Evolutionary conservation across 1,284 basidiomycete genomes (phyloP).

Genomic region (Heterobasidion occidentale): DNA sequence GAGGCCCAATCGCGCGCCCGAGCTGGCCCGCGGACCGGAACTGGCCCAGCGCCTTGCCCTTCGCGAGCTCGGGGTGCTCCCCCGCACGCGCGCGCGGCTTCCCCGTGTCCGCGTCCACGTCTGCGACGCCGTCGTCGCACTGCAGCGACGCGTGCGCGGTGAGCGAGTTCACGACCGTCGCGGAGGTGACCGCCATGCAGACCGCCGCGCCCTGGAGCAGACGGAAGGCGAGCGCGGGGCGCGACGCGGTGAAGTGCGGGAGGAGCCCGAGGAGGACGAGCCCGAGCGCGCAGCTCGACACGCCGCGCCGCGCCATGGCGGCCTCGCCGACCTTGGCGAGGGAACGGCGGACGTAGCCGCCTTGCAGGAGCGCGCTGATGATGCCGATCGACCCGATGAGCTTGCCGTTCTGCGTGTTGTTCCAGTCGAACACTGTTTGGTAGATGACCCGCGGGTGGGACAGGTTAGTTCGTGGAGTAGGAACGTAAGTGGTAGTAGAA

Average conservation of each 20-base stretch:
- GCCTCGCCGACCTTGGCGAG: slow-evolving; percentile 68
- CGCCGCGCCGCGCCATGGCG: slow-evolving; percentile 71
- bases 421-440: slow-evolving; percentile 74
- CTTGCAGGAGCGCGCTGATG: slow-evolving; percentile 81
- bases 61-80: slow-evolving; percentile 60
- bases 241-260: slow-evolving; percentile 43
- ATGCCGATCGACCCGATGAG: slow-evolving; percentile 86
- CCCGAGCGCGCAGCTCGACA: slow-evolving; percentile 60
- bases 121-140: slow-evolving; percentile 53
- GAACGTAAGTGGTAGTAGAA: too few relatives aligned
- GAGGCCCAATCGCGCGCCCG: slow-evolving; percentile 81
- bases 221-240: slow-evolving; percentile 38
- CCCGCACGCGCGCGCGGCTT: slow-evolving; percentile 26
- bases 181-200: slow-evolving; percentile 83
- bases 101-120: slow-evolving; percentile 44
- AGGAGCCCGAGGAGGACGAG: slow-evolving; percentile 65
- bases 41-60: slow-evolving; percentile 77
- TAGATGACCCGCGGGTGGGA: background rate
- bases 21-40: slow-evolving; percentile 87
- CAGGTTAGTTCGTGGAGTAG: background rate
- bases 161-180: slow-evolving; percentile 86
- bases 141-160: slow-evolving; percentile 83
- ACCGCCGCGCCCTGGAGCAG: slow-evolving; percentile 71
- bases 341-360: slow-evolving; percentile 80
- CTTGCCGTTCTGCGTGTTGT: slow-evolving; percentile 82